Evolutionary conservation across 768 basidiomycete species (phyloP).

Genomic region (Psilocybe cyanescens): DNA sequence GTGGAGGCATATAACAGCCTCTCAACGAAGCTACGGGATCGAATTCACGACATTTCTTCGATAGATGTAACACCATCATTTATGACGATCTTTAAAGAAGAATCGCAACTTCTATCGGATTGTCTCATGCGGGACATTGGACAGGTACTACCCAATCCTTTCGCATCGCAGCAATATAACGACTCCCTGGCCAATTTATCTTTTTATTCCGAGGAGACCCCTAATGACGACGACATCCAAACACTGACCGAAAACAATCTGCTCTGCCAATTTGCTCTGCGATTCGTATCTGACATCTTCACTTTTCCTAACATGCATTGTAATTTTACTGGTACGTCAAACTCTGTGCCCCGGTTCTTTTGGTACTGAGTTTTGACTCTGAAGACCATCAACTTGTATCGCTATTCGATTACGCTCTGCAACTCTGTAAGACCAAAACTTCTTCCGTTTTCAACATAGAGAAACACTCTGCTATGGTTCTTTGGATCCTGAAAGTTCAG

Average conservation of each 20-base stretch:
- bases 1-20: conserved; percentile 64
- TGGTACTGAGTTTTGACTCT: background rate
- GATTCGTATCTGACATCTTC: conserved; percentile 54
- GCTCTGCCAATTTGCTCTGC: conserved; percentile 59
- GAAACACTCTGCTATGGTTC: conserved; percentile 50
- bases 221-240: conserved; percentile 42
- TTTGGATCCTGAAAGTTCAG: conserved; percentile 55
- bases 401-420: conserved; percentile 49
- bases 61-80: conserved; percentile 21
- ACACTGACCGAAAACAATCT: conserved; percentile 42
- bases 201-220: conserved; percentile 16
- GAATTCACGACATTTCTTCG: conserved; percentile 22
- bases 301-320: conserved; percentile 46
- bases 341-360: background rate
- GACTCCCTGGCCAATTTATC: conserved; percentile 20
- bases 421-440: conserved; percentile 36
- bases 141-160: conserved; percentile 41
- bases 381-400: conserved; percentile 47
- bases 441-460: conserved; percentile 41
- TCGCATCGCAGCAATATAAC: conserved; percentile 21
- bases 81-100: conserved; percentile 31
- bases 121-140: conserved; percentile 58
- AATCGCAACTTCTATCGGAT: conserved; percentile 36
- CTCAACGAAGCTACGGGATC: conserved; percentile 43
- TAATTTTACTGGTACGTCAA: conserved; percentile 49